phyloP scores from a whole-genome alignment of 805 yeast species.

The Brettanomyces anomalus region DNA sequence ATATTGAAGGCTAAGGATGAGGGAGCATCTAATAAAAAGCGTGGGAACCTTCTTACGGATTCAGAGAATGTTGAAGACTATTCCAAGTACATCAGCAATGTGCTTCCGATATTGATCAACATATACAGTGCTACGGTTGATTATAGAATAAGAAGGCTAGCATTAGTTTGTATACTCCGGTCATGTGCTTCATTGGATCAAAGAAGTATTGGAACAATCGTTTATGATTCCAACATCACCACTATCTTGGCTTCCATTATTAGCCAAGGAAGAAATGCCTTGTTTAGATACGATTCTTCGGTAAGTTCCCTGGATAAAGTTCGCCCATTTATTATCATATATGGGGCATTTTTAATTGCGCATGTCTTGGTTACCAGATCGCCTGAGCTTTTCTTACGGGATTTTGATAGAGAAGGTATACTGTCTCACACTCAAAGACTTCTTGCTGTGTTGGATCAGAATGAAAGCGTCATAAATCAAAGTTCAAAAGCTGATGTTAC shows the following conservation, averaged over 20 bases:
- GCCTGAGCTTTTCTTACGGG: conserved; percentile 34
- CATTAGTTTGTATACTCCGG: conserved; percentile 44
- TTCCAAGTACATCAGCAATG: conserved; percentile 34
- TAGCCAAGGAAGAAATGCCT: conserved; percentile 38
- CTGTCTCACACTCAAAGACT: conserved; percentile 38
- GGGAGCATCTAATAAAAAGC: conserved; percentile 21
- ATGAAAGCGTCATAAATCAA: conserved; percentile 5
- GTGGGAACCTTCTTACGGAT: conserved; percentile 25
- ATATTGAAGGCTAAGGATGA: conserved; percentile 15
- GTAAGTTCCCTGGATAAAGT: conserved; percentile 7
- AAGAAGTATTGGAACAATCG: conserved; percentile 21
- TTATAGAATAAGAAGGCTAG: conserved; percentile 49
- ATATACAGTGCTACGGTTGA: conserved; percentile 70
- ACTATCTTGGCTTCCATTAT: conserved; percentile 51
- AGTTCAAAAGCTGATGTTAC: neutral
- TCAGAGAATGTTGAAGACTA: conserved; percentile 14
- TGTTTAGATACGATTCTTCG: conserved; percentile 10
- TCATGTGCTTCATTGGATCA: conserved; percentile 34
- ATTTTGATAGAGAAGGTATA: conserved; percentile 69
- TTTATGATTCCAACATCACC: conserved; percentile 31
- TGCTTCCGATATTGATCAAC: conserved; percentile 47
- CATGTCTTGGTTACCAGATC: conserved; percentile 34
- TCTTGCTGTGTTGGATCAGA: conserved; percentile 16
- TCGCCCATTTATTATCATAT: conserved; percentile 33
- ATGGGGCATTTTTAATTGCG: conserved; percentile 44